A percentile compares a stretch with the other conserved stretches of the same genome.
These are phyloP conservation scores for Picochlorum costavermella DNA, from an alignment of 139 green algal genomes.

Conservation along the genomic window DNA sequence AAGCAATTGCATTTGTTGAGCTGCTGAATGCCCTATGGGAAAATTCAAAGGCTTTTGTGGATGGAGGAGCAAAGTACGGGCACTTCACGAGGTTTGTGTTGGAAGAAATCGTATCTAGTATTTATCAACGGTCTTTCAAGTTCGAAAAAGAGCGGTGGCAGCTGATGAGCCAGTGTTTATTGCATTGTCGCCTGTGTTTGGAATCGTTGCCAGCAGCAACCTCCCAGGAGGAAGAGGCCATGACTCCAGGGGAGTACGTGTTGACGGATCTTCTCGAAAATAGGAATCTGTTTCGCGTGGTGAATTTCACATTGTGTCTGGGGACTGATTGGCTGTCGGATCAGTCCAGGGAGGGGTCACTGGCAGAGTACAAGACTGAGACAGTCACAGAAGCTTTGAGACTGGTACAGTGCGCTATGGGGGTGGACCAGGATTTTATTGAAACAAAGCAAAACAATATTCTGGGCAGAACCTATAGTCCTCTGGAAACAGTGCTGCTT, in stretches of 20 bases:
- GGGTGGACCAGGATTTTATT: not conserved
- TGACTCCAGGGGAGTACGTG: constrained; percentile 31
- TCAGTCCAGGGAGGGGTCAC: not conserved
- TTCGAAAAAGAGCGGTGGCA: constrained; percentile 57
- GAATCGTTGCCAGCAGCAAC: constrained; percentile 5
- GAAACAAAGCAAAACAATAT: not conserved
- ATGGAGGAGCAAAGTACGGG: constrained; percentile 30
- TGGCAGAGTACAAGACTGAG: not conserved
- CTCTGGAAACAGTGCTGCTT: not conserved
- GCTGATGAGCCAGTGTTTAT: constrained; percentile 44
- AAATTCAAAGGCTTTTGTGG: constrained; percentile 19
- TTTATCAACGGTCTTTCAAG: constrained; percentile 30
- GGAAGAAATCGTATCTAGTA: constrained; percentile 20
- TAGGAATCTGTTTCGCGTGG: not conserved
- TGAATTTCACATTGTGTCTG: constrained; percentile 2
- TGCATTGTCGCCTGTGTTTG: constrained; percentile 44
- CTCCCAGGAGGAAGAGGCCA: constrained; percentile 9
- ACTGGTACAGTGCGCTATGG: not conserved
- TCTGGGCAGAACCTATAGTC: not conserved
- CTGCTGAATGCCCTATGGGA: constrained; percentile 59
- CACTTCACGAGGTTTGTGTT: constrained; percentile 56
- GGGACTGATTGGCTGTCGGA: constrained; percentile 3
- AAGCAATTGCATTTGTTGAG: constrained; percentile 53
- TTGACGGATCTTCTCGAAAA: constrained; percentile 55
- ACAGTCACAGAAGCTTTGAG: not conserved